phyloP scores from a whole-genome alignment of 1,284 basidiomycete species.

The Fomitiporia mediterranea region DNA sequence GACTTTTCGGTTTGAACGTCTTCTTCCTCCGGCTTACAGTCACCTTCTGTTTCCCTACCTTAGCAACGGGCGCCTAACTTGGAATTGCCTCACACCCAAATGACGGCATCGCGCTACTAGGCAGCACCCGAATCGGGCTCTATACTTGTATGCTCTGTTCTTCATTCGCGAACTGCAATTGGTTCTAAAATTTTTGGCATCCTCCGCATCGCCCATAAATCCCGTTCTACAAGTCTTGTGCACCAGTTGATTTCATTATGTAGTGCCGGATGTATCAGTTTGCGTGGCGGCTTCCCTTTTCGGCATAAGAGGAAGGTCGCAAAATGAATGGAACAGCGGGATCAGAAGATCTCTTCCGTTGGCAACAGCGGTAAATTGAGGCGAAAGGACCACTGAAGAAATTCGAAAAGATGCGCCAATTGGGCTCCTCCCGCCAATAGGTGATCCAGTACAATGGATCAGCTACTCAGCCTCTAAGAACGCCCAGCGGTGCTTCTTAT shows the following conservation, averaged over 20 bases:
- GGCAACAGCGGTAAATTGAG: conserved; percentile 14
- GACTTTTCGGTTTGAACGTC: conserved; percentile 1
- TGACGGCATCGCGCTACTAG: neutral
- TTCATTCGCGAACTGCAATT: neutral
- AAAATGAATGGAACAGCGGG: neutral
- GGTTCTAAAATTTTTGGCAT: neutral
- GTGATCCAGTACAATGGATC: neutral
- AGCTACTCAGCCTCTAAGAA: conserved; percentile 5
- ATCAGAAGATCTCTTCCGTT: conserved; percentile 5
- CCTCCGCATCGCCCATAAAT: neutral
- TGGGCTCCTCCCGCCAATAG: neutral
- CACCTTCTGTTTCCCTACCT: neutral
- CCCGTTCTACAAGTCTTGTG: neutral
- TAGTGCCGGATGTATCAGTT: neutral
- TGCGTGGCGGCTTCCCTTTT: neutral
- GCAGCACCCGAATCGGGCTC: neutral
- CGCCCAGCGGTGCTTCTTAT: conserved; percentile 2
- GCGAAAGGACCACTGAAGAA: neutral
- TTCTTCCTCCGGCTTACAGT: neutral
- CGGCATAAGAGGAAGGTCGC: neutral
- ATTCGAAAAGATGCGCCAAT: conserved; percentile 2
- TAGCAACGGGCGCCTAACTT: conserved; percentile 9
- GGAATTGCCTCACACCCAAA: neutral
- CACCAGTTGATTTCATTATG: neutral
- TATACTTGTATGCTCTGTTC: neutral